These are phyloP conservation scores for Fusarium fujikuroi DNA, from an alignment of 2,329 filamentous ascomycete genomes.

Conservation along the genomic window DNA sequence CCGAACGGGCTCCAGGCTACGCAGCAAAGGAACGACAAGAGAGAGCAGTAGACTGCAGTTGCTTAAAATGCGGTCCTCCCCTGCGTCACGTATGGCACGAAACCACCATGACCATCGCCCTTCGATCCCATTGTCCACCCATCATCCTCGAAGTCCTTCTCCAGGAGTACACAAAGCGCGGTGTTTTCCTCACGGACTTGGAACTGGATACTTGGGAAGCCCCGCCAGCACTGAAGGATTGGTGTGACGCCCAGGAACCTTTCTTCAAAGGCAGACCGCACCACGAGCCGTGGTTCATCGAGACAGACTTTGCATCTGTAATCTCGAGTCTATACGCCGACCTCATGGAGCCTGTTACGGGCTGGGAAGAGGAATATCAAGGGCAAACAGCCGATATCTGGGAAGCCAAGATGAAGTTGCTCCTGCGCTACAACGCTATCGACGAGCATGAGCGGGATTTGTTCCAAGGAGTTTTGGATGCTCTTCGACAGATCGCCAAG, in stretches of 20 bases:
- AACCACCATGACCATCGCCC: background rate
- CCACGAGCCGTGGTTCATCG: background rate
- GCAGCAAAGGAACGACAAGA: too few relatives aligned
- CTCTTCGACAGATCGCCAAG: background rate
- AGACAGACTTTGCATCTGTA: background rate
- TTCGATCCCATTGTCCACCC: background rate
- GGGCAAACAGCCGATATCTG: background rate
- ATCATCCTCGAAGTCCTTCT: background rate
- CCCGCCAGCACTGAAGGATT: background rate
- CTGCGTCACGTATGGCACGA: background rate
- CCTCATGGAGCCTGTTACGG: background rate
- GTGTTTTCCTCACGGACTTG: background rate
- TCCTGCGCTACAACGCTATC: background rate
- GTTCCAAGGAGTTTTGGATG: background rate
- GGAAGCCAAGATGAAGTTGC: background rate
- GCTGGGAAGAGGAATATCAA: background rate
- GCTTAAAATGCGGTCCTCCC: background rate
- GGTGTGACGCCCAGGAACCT: background rate
- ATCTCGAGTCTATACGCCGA: background rate
- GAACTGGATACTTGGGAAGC: background rate
- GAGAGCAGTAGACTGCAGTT: too few relatives aligned
- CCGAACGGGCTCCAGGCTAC: background rate
- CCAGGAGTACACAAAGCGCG: background rate
- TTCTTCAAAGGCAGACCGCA: fast-evolving
- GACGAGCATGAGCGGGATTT: background rate